These are phyloP conservation scores for Strobilomyces echinocephalus DNA, from an alignment of 768 basidiomycete species.

Conservation along the genomic window DNA sequence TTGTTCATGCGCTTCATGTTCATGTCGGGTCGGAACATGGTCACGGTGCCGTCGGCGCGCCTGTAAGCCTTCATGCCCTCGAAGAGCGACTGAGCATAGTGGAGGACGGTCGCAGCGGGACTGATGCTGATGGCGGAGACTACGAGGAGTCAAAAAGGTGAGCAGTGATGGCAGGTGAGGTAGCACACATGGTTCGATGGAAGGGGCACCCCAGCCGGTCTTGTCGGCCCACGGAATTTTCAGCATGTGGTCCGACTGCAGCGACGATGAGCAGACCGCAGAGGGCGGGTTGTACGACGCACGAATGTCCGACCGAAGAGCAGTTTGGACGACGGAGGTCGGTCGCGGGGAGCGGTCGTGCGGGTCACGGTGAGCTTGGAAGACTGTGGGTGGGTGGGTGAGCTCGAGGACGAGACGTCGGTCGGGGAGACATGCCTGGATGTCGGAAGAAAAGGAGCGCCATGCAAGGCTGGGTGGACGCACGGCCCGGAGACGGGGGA, in stretches of 20 bases:
- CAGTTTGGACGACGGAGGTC: slow-evolving; percentile 63
- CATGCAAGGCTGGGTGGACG: background rate
- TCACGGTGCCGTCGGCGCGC: slow-evolving; percentile 63
- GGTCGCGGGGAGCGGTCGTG: slow-evolving; percentile 50
- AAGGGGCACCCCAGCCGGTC: slow-evolving; percentile 77
- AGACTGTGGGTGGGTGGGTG: slow-evolving; percentile 35
- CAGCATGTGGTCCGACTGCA: slow-evolving; percentile 83
- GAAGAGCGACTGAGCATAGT: slow-evolving; percentile 89
- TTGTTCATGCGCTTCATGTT: slow-evolving; percentile 96
- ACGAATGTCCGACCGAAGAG: slow-evolving; percentile 86
- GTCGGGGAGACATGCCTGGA: slow-evolving; percentile 39
- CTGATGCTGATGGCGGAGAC: slow-evolving; percentile 21
- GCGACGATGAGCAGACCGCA: slow-evolving; percentile 6
- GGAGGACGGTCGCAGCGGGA: slow-evolving; percentile 64
- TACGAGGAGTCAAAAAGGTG: slow-evolving; percentile 10
- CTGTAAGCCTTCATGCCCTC: slow-evolving; percentile 96
- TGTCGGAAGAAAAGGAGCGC: slow-evolving; percentile 33
- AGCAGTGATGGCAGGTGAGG: background rate
- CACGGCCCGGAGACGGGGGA: slow-evolving; percentile 8
- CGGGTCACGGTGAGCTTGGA: slow-evolving; percentile 46
- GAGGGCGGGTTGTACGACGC: slow-evolving; percentile 24
- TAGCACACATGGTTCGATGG: slow-evolving; percentile 76
- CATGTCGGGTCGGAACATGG: slow-evolving; percentile 92
- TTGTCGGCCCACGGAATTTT: slow-evolving; percentile 65
- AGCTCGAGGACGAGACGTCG: background rate